Evolutionary conservation across 1,284 basidiomycete species (phyloP).

Genomic region (Erythrobasidium hasegawianum): DNA sequence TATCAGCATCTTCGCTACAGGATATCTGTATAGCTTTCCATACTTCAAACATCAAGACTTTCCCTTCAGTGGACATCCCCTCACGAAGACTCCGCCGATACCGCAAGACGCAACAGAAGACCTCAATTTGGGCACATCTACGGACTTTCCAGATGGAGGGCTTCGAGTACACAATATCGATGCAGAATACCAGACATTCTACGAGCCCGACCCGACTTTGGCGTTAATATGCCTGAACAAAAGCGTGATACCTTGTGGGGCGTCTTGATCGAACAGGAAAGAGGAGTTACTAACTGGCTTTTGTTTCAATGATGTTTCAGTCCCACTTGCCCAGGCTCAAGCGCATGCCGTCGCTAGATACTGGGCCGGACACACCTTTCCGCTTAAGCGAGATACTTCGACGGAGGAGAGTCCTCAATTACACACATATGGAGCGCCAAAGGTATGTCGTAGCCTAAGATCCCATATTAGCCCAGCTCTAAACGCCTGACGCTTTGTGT

Average conservation of each 20-base stretch:
- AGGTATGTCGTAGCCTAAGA: too few species aligned
- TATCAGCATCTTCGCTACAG: conserved; percentile 52
- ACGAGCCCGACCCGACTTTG: conserved; percentile 49
- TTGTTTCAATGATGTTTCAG: too few species aligned
- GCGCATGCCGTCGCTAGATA: conserved; percentile 47
- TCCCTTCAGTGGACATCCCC: conserved; percentile 46
- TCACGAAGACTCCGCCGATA: conserved; percentile 33
- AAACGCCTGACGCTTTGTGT: too few species aligned
- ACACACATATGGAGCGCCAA: conserved; percentile 26
- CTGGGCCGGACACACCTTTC: conserved; percentile 46
- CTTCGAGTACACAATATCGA: conserved; percentile 47
- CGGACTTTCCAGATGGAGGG: conserved; percentile 44
- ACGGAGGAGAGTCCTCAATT: conserved; percentile 9
- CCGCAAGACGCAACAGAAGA: not conserved
- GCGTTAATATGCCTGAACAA: conserved; percentile 46
- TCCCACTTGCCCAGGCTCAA: conserved; percentile 52
- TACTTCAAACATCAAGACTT: conserved; percentile 47
- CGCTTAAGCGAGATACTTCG: conserved; percentile 26
- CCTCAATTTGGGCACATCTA: conserved; percentile 22
- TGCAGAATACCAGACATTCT: conserved; percentile 49
- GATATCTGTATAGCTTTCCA: conserved; percentile 52
- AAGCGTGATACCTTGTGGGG: conserved; percentile 30
- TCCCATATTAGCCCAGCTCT: too few species aligned
- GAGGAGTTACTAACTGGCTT: too few species aligned
- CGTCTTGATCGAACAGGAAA: too few species aligned